Evolutionary conservation across 2,329 filamentous ascomycete species (phyloP).

Genomic region (Lasiodiplodia gonubiensis): DNA sequence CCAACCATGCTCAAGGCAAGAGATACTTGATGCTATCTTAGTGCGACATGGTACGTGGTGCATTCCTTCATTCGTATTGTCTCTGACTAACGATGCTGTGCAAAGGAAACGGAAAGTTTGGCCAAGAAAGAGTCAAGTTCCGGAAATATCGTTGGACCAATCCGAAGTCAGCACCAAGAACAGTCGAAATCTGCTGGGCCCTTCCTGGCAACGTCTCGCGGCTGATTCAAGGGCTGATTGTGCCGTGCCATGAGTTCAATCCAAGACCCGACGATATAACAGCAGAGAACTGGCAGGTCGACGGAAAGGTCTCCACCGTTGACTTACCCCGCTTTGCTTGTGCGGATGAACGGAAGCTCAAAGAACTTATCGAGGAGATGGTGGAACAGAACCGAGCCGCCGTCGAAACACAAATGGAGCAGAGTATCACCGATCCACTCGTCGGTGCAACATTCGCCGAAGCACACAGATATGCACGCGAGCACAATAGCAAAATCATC

Average conservation of each 20-base stretch:
- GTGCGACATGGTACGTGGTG: background rate
- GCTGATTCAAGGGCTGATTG: background rate
- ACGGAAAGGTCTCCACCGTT: background rate
- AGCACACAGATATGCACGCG: background rate
- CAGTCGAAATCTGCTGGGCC: background rate
- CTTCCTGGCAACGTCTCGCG: background rate
- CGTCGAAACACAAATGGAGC: background rate
- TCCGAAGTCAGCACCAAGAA: background rate
- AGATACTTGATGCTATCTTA: background rate
- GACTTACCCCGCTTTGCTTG: background rate
- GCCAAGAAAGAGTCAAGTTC: background rate
- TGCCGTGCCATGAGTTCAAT: background rate
- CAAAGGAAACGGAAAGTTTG: background rate
- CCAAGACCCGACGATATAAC: background rate
- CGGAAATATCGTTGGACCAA: background rate
- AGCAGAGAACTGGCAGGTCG: background rate
- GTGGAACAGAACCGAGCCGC: background rate
- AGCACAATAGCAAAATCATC: background rate
- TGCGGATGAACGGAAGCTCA: background rate
- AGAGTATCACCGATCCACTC: background rate
- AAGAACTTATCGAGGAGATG: background rate
- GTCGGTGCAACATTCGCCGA: background rate
- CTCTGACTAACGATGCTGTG: background rate
- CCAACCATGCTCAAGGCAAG: background rate
- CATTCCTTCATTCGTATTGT: too few relatives aligned